Conservation (phyloP, 345 rosid genomes). For the Gossypium herbaceum region DNA sequence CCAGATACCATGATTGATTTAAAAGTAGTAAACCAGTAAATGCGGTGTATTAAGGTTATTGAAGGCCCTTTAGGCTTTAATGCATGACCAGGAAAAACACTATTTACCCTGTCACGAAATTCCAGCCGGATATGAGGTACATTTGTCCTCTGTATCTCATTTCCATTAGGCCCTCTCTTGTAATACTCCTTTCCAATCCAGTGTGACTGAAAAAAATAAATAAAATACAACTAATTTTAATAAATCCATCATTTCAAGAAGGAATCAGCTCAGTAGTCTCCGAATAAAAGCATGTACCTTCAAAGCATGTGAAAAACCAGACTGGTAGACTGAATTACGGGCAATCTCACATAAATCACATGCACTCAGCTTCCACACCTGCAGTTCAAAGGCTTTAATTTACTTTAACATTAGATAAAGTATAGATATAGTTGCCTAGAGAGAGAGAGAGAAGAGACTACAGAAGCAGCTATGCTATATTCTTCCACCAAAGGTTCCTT, state of each 20-base stretch:
- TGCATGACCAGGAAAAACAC: neutral
- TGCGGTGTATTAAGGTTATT: neutral
- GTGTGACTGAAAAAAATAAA: conserved; percentile 58
- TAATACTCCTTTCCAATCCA: conserved; percentile 94
- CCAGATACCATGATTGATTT: too few species aligned
- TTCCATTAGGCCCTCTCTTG: conserved; percentile 94
- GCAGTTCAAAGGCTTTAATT: conserved; percentile 14
- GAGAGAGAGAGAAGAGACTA: conserved; percentile 25
- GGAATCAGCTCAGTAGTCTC: neutral
- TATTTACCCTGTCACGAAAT: conserved; percentile 76
- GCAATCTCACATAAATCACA: conserved; percentile 98
- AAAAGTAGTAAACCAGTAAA: too few species aligned
- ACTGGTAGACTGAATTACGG: conserved; percentile 96
- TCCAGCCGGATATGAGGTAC: conserved; percentile 96
- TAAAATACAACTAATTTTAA: neutral
- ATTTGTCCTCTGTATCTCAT: conserved; percentile 85
- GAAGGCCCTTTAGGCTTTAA: neutral
- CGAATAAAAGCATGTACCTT: conserved; percentile 45
- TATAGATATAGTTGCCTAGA: neutral
- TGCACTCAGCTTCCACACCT: conserved; percentile 98
- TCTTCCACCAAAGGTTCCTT: conserved; percentile 98
- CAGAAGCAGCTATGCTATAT: conserved; percentile 99
- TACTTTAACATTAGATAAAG: neutral
- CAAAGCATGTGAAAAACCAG: conserved; percentile 97
- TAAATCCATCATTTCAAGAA: conserved; percentile 3